These are phyloP conservation scores for Mikania micrantha DNA, from an alignment of 129 eudicot species.

Conservation along the genomic window DNA sequence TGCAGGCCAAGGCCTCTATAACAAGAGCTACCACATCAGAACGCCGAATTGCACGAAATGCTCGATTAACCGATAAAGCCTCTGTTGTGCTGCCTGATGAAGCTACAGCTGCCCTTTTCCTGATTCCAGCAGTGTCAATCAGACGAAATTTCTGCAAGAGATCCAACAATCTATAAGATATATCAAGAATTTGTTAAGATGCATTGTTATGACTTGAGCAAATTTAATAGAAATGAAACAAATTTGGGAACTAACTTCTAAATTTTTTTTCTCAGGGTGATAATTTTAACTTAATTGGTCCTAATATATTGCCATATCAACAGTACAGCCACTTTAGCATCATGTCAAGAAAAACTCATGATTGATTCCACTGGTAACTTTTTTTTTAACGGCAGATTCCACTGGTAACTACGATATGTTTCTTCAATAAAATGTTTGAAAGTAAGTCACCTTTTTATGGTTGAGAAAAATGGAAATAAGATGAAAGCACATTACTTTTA, in stretches of 20 bases:
- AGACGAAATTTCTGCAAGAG: conserved; percentile 73
- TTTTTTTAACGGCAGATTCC: neutral
- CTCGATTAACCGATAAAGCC: conserved; percentile 91
- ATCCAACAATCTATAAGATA: neutral
- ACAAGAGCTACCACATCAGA: conserved; percentile 98
- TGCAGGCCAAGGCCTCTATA: conserved; percentile 93
- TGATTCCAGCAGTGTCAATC: conserved; percentile 96
- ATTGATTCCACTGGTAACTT: neutral
- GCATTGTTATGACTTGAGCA: neutral
- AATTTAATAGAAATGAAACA: neutral
- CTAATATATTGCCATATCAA: neutral
- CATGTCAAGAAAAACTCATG: neutral
- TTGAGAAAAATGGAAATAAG: neutral
- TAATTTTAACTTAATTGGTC: neutral
- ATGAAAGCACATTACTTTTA: neutral
- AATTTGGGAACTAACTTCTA: neutral
- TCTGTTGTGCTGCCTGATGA: conserved; percentile 96
- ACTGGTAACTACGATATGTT: neutral
- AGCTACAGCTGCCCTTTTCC: conserved; percentile 85
- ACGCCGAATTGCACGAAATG: conserved; percentile 94
- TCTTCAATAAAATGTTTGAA: neutral
- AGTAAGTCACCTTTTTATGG: neutral
- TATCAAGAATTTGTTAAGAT: neutral
- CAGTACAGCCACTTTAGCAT: neutral
- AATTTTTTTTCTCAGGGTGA: neutral